These are phyloP conservation scores for Cercospora sojina DNA, from an alignment of 2,329 filamentous ascomycete genomes.

Conservation along the genomic window DNA sequence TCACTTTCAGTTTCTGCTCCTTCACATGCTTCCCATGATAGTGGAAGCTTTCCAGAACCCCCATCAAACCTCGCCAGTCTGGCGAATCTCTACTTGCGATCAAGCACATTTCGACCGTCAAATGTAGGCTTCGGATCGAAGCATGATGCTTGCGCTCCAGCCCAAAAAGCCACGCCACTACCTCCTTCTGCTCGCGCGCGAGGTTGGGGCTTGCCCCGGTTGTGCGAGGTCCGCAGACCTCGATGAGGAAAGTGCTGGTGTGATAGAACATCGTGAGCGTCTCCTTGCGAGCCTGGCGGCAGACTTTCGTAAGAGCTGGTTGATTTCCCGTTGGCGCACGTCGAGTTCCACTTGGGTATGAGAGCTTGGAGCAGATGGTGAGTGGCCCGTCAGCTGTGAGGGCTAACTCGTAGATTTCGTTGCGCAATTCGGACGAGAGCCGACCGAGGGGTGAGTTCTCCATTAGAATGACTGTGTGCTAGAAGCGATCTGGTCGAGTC, in stretches of 20 bases:
- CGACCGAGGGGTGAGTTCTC: neutral
- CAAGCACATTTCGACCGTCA: neutral
- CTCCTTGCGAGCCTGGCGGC: neutral
- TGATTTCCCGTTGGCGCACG: neutral
- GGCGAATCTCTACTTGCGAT: neutral
- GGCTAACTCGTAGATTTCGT: neutral
- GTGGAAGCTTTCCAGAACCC: neutral
- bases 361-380: neutral
- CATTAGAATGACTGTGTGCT: neutral
- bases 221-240: neutral
- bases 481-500: neutral
- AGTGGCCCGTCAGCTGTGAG: neutral
- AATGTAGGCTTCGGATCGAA: neutral
- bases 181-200: neutral
- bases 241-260: conserved; percentile 1
- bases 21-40: neutral
- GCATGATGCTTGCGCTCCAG: neutral
- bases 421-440: neutral
- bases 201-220: neutral
- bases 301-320: neutral
- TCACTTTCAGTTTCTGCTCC: neutral
- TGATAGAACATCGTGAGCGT: conserved; percentile 2
- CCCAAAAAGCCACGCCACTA: neutral
- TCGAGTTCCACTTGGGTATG: neutral
- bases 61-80: neutral